Percentiles rank a stretch among this genome's conserved stretches.
phyloP scores from a whole-genome alignment of 768 basidiomycete species.

The Clathrus columnatus region DNA sequence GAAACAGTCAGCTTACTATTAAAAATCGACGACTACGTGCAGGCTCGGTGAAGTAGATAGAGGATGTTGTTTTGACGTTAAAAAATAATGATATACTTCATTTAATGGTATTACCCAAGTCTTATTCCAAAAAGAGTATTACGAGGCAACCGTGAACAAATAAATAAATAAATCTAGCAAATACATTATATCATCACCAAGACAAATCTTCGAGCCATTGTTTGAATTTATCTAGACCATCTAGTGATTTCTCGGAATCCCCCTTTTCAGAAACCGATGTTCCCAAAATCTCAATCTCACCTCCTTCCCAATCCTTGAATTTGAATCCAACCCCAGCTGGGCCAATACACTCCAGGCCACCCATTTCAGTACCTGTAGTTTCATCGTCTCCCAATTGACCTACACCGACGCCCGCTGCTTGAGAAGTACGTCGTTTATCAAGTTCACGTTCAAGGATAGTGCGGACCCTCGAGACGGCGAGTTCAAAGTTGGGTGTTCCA shows the following conservation, averaged over 20 bases:
- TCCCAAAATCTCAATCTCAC: conserved; percentile 60
- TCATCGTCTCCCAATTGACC: conserved; percentile 66
- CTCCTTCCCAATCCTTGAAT: conserved; percentile 80
- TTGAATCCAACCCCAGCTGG: conserved; percentile 47
- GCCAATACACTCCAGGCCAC: conserved; percentile 64
- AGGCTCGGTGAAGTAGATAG: conserved; percentile 4
- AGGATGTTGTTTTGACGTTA: background rate
- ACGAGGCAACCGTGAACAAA: no score
- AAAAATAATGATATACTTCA: conserved; percentile 6
- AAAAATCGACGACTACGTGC: conserved; percentile 79
- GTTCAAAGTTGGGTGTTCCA: conserved; percentile 28
- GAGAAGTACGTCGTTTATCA: conserved; percentile 61
- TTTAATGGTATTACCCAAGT: background rate
- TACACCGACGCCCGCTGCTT: conserved; percentile 56
- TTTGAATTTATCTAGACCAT: conserved; percentile 3
- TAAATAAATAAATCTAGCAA: background rate
- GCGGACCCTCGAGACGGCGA: conserved; percentile 63
- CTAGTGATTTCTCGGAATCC: conserved; percentile 1
- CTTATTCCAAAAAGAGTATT: background rate
- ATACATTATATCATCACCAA: background rate
- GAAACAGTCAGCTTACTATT: conserved; percentile 95
- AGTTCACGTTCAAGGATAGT: conserved; percentile 78
- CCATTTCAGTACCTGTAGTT: conserved; percentile 45
- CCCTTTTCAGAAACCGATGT: conserved; percentile 35
- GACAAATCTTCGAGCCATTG: conserved; percentile 6